Base-by-base conservation (phyloP, 345 rosid species). In the Eucalyptus dawsonii region DNA sequence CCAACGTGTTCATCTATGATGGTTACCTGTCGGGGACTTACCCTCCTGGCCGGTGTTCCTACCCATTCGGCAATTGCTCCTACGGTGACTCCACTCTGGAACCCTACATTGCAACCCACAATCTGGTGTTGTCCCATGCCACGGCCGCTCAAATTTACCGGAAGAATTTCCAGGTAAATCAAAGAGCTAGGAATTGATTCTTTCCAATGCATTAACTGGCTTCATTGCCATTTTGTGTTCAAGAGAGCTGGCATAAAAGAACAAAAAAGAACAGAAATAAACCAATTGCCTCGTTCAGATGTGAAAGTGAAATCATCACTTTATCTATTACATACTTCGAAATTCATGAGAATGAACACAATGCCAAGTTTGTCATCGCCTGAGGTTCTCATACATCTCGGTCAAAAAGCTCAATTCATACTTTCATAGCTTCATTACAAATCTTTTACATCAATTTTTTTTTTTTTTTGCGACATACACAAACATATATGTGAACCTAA, bases 61-160 rank as follows among this genome's bases (percentile, higher is more conserved):
- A 87, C 87, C 89, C 94, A 2, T 88, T 86, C 2, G 95, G 95
- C 11, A 94, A 95, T 16, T 96, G 98, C 87, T 89, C 90, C 16
- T 12, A 60, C 1, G 96, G 98, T 7, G 93, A 95, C 54, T 95
- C 97, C 0, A 89, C 89, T 49, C 90, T 88, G 21, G 96, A 95
- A 86, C 95, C 97, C 60, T 95, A 93, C 87, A 88, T 93, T 60
- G 97, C 91, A 16, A 93, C 95, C 14, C 97, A 96, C 90, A 93
- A 96, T 90, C 88, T 88, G 40, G 90, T 96, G 50, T 56, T 93
- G 9, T 87, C 93, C n/a, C 93, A 92, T 90, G 92, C 91, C n/a
- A 90, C 87, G 2, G 92, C 91, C n/a, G 89, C 87, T 81, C 50
- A 88, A 9, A 86, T 90, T 27, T 89, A 93, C 87, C 87, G 90